phyloP scores from a whole-genome alignment of 495 filamentous ascomycete species.

The Chaetomidium leptoderma region DNA sequence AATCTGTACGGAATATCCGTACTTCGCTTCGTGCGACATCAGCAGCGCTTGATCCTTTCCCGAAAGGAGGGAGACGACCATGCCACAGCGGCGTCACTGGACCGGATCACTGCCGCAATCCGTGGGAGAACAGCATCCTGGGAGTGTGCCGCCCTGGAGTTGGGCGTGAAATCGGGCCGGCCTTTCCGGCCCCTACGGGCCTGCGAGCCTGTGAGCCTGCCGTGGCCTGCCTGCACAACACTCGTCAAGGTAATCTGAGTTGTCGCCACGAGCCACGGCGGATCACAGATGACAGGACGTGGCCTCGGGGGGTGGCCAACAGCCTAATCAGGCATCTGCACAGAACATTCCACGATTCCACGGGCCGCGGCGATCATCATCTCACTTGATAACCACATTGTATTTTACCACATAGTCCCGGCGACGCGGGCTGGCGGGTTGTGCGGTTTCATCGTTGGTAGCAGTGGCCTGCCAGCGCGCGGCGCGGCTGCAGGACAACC shows the following conservation, averaged over 20 bases:
- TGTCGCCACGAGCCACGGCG: no score
- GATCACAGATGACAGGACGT: no score
- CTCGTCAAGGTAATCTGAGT: no score
- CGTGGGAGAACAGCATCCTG: not conserved
- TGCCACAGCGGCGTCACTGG: not conserved
- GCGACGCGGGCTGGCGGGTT: no score
- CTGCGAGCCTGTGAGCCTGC: no score
- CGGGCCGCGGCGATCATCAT: not conserved
- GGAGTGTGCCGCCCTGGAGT: not conserved
- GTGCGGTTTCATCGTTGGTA: not conserved
- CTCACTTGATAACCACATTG: not conserved
- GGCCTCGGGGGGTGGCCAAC: no score
- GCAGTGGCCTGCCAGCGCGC: constrained; percentile 5
- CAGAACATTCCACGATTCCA: constrained; percentile 11
- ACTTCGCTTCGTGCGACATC: not conserved
- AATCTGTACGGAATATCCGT: not conserved
- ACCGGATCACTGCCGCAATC: constrained; percentile 5
- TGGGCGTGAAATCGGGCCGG: not conserved
- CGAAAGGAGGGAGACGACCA: not conserved
- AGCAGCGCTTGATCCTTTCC: not conserved
- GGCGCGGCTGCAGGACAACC: not conserved
- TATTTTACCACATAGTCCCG: no score
- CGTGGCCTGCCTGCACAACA: no score
- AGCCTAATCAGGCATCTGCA: constrained; percentile 15
- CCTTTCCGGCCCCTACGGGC: no score